These are phyloP conservation scores for Oidiodendron maius DNA, from an alignment of 495 filamentous ascomycete genomes.

Conservation along the genomic window DNA sequence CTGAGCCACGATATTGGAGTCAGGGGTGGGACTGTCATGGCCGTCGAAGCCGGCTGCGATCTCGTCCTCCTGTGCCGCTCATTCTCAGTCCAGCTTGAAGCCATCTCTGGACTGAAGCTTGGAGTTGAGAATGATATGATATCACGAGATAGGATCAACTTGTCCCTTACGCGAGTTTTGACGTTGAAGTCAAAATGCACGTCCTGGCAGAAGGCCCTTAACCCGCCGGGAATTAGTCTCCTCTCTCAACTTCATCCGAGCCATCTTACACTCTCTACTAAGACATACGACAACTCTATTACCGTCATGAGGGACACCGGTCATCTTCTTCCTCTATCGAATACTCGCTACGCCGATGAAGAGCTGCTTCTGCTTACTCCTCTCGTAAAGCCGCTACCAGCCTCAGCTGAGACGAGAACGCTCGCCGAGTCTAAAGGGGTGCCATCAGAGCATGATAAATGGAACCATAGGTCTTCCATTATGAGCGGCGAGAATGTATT, in stretches of 20 bases:
- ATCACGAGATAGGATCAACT: constrained; percentile 63
- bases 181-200: constrained; percentile 71
- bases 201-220: constrained; percentile 76
- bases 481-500: constrained; percentile 87
- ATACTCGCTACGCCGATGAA: constrained; percentile 71
- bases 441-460: constrained; percentile 51
- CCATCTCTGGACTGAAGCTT: constrained; percentile 75
- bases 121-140: constrained; percentile 84
- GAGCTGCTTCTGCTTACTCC: constrained; percentile 80
- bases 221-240: constrained; percentile 64
- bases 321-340: constrained; percentile 69
- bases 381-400: constrained; percentile 77
- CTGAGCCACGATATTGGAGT: constrained; percentile 86
- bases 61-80: constrained; percentile 78
- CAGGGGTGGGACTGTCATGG: constrained; percentile 90
- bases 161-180: constrained; percentile 69
- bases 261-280: constrained; percentile 71
- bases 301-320: constrained; percentile 81
- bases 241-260: constrained; percentile 73
- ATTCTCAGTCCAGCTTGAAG: constrained; percentile 80
- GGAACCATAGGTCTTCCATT: constrained; percentile 53
- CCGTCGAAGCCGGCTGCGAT: constrained; percentile 87
- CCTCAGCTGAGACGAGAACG: constrained; percentile 62
- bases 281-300: constrained; percentile 80
- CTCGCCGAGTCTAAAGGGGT: constrained; percentile 25